phyloP scores from a whole-genome alignment of 2,329 filamentous ascomycete genomes.

The Graphiopsis chlorocephala region DNA sequence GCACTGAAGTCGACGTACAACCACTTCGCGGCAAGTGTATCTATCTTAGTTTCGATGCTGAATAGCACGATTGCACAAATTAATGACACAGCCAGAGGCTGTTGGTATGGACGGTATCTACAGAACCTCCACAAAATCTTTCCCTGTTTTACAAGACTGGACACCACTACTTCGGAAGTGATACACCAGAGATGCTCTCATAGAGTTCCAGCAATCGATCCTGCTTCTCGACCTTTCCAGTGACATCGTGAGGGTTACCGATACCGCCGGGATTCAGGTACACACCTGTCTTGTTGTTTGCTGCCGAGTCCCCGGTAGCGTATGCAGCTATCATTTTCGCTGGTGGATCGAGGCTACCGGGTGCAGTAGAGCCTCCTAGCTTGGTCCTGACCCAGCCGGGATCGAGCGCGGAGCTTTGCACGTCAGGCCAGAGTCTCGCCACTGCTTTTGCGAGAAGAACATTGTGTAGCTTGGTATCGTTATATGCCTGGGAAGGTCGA shows the following conservation, averaged over 20 bases:
- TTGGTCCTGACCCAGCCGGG: constrained; percentile 47
- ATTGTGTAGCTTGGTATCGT: constrained; percentile 57
- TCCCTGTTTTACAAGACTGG: not conserved
- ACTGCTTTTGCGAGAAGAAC: constrained; percentile 56
- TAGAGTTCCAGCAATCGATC: constrained; percentile 44
- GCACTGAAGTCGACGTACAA: not conserved
- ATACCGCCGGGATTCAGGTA: constrained; percentile 31
- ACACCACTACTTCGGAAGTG: constrained; percentile 25
- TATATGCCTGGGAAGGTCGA: constrained; percentile 44
- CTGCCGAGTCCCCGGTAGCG: constrained; percentile 40
- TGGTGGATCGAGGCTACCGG: constrained; percentile 48
- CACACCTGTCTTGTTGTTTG: constrained; percentile 43
- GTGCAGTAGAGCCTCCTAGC: constrained; percentile 44
- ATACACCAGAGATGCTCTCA: constrained; percentile 36
- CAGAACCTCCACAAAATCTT: not conserved
- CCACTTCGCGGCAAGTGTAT: too few species aligned
- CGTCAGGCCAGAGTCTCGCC: constrained; percentile 44
- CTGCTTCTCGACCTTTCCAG: constrained; percentile 43
- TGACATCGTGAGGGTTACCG: constrained; percentile 29
- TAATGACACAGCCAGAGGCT: not conserved
- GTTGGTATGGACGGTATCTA: not conserved
- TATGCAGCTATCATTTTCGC: constrained; percentile 50
- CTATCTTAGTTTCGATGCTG: too few species aligned
- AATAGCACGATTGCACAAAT: too few species aligned
- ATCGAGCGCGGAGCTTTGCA: constrained; percentile 48